Conservation (phyloP, 805 yeast genomes). For the Metschnikowia peoriensis region DNA sequence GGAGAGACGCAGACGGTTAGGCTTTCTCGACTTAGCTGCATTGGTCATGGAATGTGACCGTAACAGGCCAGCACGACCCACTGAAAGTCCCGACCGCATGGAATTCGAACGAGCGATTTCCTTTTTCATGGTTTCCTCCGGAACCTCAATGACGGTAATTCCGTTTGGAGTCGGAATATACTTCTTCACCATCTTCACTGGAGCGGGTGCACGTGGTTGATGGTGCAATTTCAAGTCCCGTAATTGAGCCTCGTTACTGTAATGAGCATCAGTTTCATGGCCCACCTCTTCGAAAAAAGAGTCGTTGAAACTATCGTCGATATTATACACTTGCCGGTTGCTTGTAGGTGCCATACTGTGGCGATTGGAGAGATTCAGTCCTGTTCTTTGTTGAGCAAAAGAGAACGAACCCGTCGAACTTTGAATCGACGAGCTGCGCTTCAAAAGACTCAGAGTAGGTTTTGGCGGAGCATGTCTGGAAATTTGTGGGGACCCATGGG, state of each 20-base stretch:
- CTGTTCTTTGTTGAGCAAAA: slow-evolving; percentile 9
- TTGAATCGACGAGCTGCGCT: slow-evolving; percentile 17
- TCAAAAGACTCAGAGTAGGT: slow-evolving; percentile 16
- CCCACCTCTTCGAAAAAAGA: slow-evolving; percentile 31
- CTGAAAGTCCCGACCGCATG: slow-evolving; percentile 30
- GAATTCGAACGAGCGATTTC: slow-evolving; percentile 42
- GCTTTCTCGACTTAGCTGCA: slow-evolving; percentile 6
- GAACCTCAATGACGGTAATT: slow-evolving; percentile 66
- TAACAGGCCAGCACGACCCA: slow-evolving; percentile 23
- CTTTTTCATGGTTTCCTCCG: slow-evolving; percentile 41
- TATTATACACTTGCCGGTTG: slow-evolving; percentile 13
- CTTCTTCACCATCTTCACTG: slow-evolving; percentile 53
- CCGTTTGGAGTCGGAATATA: slow-evolving; percentile 77
- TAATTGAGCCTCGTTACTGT: slow-evolving; percentile 33
- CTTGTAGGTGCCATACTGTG: slow-evolving; percentile 4
- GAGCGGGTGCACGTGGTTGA: slow-evolving; percentile 9
- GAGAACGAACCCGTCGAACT: slow-evolving; percentile 8
- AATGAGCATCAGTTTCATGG: slow-evolving; percentile 18
- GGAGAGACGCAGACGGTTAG: slow-evolving; percentile 16
- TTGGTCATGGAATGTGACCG: slow-evolving; percentile 24
- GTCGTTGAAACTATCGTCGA: slow-evolving; percentile 34
- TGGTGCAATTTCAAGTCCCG: slow-evolving; percentile 33
- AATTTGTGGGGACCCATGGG: slow-evolving; percentile 11
- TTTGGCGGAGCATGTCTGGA: slow-evolving; percentile 18
- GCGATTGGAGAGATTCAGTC: slow-evolving; percentile 10